These are phyloP conservation scores for Fusarium annulatum DNA, from an alignment of 2,329 filamentous ascomycete genomes.

Conservation along the genomic window DNA sequence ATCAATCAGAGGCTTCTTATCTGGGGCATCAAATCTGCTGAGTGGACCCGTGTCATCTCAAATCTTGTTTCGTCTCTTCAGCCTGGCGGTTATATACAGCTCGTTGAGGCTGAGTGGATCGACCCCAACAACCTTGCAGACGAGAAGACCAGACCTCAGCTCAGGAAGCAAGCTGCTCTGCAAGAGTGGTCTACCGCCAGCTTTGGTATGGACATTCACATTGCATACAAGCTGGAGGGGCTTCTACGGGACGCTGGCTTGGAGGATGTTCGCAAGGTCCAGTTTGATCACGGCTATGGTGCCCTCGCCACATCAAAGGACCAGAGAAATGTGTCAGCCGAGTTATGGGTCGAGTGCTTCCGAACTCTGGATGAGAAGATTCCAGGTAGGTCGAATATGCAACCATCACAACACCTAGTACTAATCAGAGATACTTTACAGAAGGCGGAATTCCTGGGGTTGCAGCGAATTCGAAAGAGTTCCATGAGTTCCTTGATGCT, in stretches of 20 bases:
- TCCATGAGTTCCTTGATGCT: background rate
- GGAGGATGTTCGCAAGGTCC: background rate
- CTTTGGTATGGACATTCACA: background rate
- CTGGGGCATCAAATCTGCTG: background rate
- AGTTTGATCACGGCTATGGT: background rate
- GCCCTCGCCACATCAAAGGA: background rate
- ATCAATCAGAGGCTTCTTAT: background rate
- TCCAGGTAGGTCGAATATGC: background rate
- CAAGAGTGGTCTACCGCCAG: background rate
- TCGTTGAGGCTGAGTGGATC: background rate
- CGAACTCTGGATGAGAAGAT: background rate
- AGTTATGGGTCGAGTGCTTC: background rate
- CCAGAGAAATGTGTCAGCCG: background rate
- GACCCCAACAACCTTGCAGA: background rate
- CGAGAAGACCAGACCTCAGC: background rate
- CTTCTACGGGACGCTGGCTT: background rate
- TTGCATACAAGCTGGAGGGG: background rate
- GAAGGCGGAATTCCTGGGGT: background rate
- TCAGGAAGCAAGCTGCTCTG: background rate
- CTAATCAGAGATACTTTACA: background rate
- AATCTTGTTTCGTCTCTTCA: background rate
- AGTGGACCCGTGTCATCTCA: background rate
- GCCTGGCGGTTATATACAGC: background rate
- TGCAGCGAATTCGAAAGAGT: background rate
- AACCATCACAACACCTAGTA: fast-evolving